These are phyloP conservation scores for Ophiostoma sp. DNA, from an alignment of 2,329 filamentous ascomycete genomes.

Conservation along the genomic window DNA sequence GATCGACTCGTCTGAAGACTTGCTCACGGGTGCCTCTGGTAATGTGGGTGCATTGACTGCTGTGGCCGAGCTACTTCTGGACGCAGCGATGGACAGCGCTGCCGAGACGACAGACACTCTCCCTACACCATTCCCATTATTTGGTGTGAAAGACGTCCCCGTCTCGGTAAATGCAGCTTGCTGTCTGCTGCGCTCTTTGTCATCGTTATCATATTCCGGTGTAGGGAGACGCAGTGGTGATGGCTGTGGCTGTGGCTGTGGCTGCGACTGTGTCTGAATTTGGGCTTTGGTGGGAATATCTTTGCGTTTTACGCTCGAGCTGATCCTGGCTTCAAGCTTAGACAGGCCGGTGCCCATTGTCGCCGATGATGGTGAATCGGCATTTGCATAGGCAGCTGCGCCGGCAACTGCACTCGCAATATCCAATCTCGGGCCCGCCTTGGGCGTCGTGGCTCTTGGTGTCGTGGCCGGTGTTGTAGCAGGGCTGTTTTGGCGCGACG, in stretches of 20 bases:
- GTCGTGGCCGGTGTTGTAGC: not conserved
- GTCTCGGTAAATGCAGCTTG: not conserved
- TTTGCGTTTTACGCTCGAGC: conserved; percentile 5
- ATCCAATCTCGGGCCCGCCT: not conserved
- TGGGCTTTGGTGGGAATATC: not conserved
- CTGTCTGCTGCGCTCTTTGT: not conserved
- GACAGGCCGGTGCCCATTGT: conserved; percentile 15
- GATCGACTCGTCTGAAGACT: not conserved
- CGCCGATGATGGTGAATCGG: not conserved
- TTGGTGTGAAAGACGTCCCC: not conserved
- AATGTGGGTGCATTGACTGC: not conserved
- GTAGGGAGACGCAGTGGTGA: not conserved
- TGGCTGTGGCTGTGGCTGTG: not conserved
- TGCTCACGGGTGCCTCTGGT: not conserved
- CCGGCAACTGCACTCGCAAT: not conserved
- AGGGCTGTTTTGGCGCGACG: conserved; percentile 4
- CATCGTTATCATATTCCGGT: not conserved
- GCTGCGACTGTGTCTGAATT: not conserved
- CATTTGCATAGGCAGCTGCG: not conserved
- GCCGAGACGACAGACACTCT: not conserved
- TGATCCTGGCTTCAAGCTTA: conserved; percentile 12
- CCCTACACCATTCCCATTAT: not conserved
- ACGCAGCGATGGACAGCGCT: not conserved
- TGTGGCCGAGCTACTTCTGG: conserved; percentile 1
- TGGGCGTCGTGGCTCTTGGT: not conserved